phyloP scores from a whole-genome alignment of 441 rosid genomes.

The Pelargonium australe region DNA sequence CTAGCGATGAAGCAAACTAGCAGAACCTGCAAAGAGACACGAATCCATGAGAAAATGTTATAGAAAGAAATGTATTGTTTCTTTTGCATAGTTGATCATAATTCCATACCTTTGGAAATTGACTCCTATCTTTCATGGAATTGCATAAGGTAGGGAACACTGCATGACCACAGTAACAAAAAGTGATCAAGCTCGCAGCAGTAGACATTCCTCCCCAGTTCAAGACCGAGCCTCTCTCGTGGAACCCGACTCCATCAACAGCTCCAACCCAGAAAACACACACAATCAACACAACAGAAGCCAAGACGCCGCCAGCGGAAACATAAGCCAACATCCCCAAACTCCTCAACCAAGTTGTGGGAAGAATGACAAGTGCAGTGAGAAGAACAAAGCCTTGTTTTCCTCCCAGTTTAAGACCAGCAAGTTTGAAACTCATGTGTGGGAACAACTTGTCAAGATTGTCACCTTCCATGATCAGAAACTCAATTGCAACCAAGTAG shows the following conservation, averaged over 20 bases:
- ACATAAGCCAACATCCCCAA: conserved; percentile 50
- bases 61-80: background rate
- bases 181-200: conserved; percentile 44
- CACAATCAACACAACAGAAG: conserved; percentile 35
- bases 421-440: conserved; percentile 26
- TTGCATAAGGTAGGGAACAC: conserved; percentile 58
- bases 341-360: conserved; percentile 62
- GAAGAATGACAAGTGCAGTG: conserved; percentile 40
- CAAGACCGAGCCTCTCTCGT: conserved; percentile 32
- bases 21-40: conserved; percentile 34
- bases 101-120: conserved; percentile 48
- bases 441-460: conserved; percentile 55
- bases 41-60: background rate
- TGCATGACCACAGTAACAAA: conserved; percentile 60
- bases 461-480: conserved; percentile 62
- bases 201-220: conserved; percentile 51
- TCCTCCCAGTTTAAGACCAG: conserved; percentile 33
- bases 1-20: conserved; percentile 42
- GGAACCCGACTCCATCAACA: conserved; percentile 43
- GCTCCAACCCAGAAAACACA: conserved; percentile 55
- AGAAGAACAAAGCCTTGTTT: conserved; percentile 50
- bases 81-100: background rate
- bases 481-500: conserved; percentile 55
- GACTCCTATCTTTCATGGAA: conserved; percentile 62
- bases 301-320: conserved; percentile 51